A percentile compares a stretch with the other conserved stretches of the same genome.
Evolutionary conservation across 352 stramenopile species (phyloP).

Genomic region (Phytophthora citrophthora): DNA sequence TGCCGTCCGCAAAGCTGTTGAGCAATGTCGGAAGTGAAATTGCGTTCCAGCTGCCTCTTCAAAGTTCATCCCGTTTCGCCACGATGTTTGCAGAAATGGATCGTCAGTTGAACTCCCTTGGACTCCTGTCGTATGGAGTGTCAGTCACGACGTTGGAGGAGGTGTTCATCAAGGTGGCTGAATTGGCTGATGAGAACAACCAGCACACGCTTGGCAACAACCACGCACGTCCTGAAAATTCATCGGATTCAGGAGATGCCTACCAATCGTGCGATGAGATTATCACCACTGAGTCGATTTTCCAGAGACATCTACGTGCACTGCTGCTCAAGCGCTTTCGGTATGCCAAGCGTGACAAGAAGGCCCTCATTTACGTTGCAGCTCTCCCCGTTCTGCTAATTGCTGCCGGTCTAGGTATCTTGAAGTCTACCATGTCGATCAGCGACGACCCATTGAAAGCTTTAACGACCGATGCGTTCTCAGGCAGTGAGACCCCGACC

Average conservation of each 20-base stretch:
- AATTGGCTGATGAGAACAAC: constrained; percentile 41
- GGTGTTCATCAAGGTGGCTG: constrained; percentile 82
- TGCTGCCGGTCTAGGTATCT: constrained; percentile 58
- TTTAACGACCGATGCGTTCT: constrained; percentile 34
- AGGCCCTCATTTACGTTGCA: constrained; percentile 64
- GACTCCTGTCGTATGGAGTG: constrained; percentile 55
- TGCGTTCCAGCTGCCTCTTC: constrained; percentile 68
- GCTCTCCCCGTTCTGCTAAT: constrained; percentile 62
- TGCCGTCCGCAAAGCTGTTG: constrained; percentile 49
- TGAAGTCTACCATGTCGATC: constrained; percentile 25
- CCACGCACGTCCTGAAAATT: constrained; percentile 4
- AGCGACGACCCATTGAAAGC: too few species aligned
- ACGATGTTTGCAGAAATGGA: constrained; percentile 72
- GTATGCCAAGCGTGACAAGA: constrained; percentile 62
- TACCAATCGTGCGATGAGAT: too few species aligned
- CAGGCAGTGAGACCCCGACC: constrained; percentile 41
- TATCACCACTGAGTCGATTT: constrained; percentile 18
- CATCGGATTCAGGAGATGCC: not conserved
- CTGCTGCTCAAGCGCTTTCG: constrained; percentile 69
- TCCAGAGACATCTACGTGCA: constrained; percentile 48
- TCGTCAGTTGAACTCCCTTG: constrained; percentile 38
- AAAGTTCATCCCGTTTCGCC: constrained; percentile 52
- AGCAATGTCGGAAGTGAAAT: constrained; percentile 82
- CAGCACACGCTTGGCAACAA: constrained; percentile 46
- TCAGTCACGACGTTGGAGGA: constrained; percentile 88